Base-by-base conservation (phyloP, 1,139 yeast species). In the Magnusiomyces clavatus region DNA sequence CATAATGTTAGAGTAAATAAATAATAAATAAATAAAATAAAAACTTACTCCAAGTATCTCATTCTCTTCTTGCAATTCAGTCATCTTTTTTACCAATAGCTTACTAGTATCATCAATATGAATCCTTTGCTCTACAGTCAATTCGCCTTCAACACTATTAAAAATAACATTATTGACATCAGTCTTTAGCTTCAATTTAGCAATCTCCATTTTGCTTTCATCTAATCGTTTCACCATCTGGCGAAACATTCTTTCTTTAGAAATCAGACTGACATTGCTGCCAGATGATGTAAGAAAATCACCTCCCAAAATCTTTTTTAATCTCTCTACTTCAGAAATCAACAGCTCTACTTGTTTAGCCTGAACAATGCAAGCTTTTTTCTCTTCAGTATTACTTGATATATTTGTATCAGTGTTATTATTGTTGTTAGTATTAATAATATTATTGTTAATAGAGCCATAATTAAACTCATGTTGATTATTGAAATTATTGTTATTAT, bases 51-150 rank as follows among this genome's bases (percentile, higher is more conserved):
- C 76, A 65, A 88, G 75, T 54, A 76, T 78, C 53, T 81, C 83
- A 63, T 89, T 89, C 64, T 89, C 96, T 47, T 75, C 75, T 24
- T 81, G 80, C 57, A 88, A 70, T 54, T 76, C 69, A 54, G 79
- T 78, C 56, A 89, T 86, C 92, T 59, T 84, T 81, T 47, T 82
- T 86, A 61, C 87, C 95, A 49, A 61, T 49, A 37, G 52, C 56
- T 43, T 52, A 24, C 31, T 45, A 49, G 52, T 54, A 38, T 54
- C 29, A 36, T 54, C 56, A 19, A 44, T 19, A 35, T 35, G 35
- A 43, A 16, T 40, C 31, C 31, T 24, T 24, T 24, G 31, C 31
- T 24, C 31, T 36, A 43, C 35, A 53, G 48, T 52, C 12, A 53
- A 46, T 51, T 76, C 58, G 2, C 78, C 69, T 24, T 77, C 64